phyloP scores from a whole-genome alignment of 306 rosid species.

The Malus sylvestris region DNA sequence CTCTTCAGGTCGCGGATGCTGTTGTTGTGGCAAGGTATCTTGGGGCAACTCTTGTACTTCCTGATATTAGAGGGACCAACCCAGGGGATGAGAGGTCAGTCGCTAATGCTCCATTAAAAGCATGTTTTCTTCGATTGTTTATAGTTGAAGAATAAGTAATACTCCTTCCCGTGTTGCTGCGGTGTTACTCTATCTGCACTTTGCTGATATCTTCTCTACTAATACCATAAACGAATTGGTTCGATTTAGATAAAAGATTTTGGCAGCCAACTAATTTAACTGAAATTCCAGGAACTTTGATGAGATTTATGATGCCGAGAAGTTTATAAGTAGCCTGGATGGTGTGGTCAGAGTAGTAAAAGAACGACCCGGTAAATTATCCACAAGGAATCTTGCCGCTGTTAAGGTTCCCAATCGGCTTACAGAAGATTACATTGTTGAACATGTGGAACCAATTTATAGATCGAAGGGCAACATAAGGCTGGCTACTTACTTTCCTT shows the following conservation, averaged over 20 bases:
- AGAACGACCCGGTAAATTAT: slow-evolving; percentile 53
- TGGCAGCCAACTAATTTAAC: slow-evolving; percentile 5
- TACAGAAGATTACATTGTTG: slow-evolving; percentile 69
- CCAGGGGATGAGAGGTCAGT: slow-evolving; percentile 93
- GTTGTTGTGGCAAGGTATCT: slow-evolving; percentile 85
- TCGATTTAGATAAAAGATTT: not conserved
- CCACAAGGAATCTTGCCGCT: slow-evolving; percentile 62
- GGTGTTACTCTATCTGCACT: not conserved
- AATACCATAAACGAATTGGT: not conserved
- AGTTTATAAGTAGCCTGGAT: slow-evolving; percentile 65
- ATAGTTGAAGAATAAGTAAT: slow-evolving; percentile 1
- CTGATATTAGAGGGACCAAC: slow-evolving; percentile 90
- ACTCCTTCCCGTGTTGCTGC: not conserved
- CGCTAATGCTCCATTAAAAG: not conserved
- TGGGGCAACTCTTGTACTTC: slow-evolving; percentile 91
- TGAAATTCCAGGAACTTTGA: slow-evolving; percentile 63
- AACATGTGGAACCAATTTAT: slow-evolving; percentile 70
- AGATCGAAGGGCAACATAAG: slow-evolving; percentile 63
- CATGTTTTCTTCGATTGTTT: not conserved
- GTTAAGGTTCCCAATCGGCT: slow-evolving; percentile 92
- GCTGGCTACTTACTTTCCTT: slow-evolving; percentile 89
- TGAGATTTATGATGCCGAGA: slow-evolving; percentile 71
- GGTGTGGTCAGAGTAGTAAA: slow-evolving; percentile 75
- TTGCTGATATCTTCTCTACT: not conserved
- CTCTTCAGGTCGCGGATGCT: slow-evolving; percentile 75